phyloP scores from a whole-genome alignment of 352 stramenopile species.

The Globisporangium nagaii region DNA sequence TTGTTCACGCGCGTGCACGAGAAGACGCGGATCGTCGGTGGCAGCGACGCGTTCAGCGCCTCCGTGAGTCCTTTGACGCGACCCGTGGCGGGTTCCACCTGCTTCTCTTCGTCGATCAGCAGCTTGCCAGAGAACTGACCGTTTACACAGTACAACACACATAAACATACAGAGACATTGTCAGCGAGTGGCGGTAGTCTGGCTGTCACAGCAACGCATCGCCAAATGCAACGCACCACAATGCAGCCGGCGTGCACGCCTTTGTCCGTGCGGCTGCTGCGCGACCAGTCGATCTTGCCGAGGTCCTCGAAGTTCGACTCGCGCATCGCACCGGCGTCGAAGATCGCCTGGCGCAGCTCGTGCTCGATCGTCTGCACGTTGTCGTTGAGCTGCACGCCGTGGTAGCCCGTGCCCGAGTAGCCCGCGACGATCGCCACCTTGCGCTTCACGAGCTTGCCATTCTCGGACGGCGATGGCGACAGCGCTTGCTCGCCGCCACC shows the following conservation, averaged over 20 bases:
- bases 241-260: conserved; percentile 88
- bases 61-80: conserved; percentile 55
- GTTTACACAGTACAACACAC: neutral
- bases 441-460: conserved; percentile 53
- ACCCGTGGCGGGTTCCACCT: conserved; percentile 48
- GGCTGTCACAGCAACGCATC: too few species aligned
- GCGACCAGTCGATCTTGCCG: conserved; percentile 87
- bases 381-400: conserved; percentile 75
- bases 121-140: conserved; percentile 84
- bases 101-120: conserved; percentile 70
- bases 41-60: conserved; percentile 73
- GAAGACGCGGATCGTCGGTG: conserved; percentile 80
- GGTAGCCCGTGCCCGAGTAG: conserved; percentile 80
- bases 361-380: conserved; percentile 83
- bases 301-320: conserved; percentile 87
- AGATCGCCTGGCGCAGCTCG: conserved; percentile 73
- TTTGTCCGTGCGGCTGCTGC: conserved; percentile 90
- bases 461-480: too few species aligned
- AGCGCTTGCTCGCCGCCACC: too few species aligned
- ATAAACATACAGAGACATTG: neutral
- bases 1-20: conserved; percentile 87
- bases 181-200: too few species aligned
- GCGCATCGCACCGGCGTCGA: conserved; percentile 74
- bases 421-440: conserved; percentile 84
- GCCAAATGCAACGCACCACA: conserved; percentile 83